Conservation (phyloP, 2,329 filamentous ascomycete species). For the Aspergillus brasiliensis region DNA sequence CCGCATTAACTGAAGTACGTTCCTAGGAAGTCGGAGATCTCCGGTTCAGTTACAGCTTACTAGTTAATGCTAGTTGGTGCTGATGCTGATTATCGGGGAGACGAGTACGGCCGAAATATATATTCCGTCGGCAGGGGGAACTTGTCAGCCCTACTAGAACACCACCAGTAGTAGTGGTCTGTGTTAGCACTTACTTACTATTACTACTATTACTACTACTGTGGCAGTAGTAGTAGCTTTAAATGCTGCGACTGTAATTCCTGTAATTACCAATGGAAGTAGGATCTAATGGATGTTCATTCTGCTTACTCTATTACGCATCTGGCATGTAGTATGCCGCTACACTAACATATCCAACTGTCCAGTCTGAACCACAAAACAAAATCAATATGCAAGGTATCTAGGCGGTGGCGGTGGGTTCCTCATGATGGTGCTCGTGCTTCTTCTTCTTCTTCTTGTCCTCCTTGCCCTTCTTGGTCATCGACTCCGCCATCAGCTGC, state of each 20-base stretch:
- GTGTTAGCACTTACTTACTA: no score
- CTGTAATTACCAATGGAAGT: no score
- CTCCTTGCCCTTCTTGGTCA: slow-evolving; percentile 85
- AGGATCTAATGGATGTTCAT: no score
- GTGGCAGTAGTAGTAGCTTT: no score
- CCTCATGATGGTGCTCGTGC: slow-evolving; percentile 26
- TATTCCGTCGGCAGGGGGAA: no score
- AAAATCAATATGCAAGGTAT: slow-evolving; percentile 6
- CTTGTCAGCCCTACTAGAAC: no score
- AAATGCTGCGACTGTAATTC: no score
- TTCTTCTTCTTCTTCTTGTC: slow-evolving; percentile 71
- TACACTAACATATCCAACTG: slow-evolving; percentile 9
- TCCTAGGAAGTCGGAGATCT: not conserved
- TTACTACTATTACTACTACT: no score
- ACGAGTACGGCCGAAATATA: not conserved
- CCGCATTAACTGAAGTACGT: not conserved
- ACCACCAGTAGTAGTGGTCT: no score
- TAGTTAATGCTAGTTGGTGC: no score
- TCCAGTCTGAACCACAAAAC: slow-evolving; percentile 3
- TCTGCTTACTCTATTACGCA: not conserved
- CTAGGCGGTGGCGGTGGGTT: slow-evolving; percentile 14
- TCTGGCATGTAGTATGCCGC: not conserved
- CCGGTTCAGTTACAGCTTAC: not conserved
- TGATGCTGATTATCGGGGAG: no score
- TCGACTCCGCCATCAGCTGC: slow-evolving; percentile 93